Percentiles rank a stretch among this genome's conserved stretches.
These are phyloP conservation scores for Chaetoscypha palmicola DNA, from an alignment of 2,329 filamentous ascomycete species.

Conservation along the genomic window DNA sequence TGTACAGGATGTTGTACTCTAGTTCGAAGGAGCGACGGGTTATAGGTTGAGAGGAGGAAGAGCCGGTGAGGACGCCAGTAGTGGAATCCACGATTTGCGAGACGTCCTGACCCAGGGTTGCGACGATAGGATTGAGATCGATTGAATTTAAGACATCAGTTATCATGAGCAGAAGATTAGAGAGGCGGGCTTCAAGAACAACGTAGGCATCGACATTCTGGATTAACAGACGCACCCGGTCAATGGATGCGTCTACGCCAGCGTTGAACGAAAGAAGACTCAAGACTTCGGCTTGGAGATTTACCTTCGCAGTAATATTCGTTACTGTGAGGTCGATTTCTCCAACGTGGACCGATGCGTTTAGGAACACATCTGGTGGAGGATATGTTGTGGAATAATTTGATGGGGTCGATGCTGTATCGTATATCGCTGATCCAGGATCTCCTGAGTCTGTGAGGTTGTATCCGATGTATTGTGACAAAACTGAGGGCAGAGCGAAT, in stretches of 20 bases:
- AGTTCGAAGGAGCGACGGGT: conserved; percentile 39
- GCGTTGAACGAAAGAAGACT: conserved; percentile 53
- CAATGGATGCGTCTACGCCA: conserved; percentile 52
- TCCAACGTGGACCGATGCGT: conserved; percentile 50
- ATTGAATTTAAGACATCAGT: conserved; percentile 50
- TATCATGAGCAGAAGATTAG: conserved; percentile 54
- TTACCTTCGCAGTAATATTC: conserved; percentile 54
- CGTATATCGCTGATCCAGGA: conserved; percentile 44
- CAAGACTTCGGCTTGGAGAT: conserved; percentile 52
- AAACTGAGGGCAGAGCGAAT: conserved; percentile 7
- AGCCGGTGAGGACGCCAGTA: conserved; percentile 20
- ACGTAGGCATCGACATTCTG: conserved; percentile 53
- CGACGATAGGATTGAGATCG: conserved; percentile 54
- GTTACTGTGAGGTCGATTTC: conserved; percentile 52
- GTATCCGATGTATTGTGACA: conserved; percentile 45
- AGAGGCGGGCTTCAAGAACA: conserved; percentile 50
- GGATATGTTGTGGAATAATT: conserved; percentile 38
- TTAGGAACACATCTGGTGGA: conserved; percentile 53
- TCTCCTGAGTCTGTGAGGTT: conserved; percentile 44
- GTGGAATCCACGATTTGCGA: conserved; percentile 41
- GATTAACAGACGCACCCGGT: conserved; percentile 48
- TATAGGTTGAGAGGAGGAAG: conserved; percentile 19
- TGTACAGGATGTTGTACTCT: conserved; percentile 52
- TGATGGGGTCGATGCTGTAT: conserved; percentile 42
- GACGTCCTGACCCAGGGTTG: conserved; percentile 45